Conservation (phyloP, 169 alveolate species). For the Plasmodium falciparum region DNA sequence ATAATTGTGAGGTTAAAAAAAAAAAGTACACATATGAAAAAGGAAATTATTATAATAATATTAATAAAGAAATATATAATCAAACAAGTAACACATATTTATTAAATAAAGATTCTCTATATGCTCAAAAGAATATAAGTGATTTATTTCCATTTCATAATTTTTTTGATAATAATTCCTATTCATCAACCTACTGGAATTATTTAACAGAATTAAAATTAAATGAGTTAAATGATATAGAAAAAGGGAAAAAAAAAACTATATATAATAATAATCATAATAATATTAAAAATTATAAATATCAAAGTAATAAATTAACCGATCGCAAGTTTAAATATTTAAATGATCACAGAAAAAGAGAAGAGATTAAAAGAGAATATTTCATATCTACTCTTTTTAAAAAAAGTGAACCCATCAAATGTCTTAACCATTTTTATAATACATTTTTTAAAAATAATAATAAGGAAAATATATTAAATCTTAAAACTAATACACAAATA, state of each 20-base stretch:
- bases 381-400: slow-evolving; percentile 32
- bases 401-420: slow-evolving; percentile 54
- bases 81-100: not conserved
- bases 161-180: slow-evolving; percentile 61
- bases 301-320: too few species aligned
- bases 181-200: slow-evolving; percentile 32
- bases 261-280: not conserved
- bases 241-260: not conserved
- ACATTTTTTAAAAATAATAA: slow-evolving; percentile 6
- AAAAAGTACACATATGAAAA: not conserved
- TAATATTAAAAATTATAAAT: too few species aligned
- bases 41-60: not conserved
- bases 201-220: slow-evolving; percentile 24
- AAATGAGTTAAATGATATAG: slow-evolving; percentile 24
- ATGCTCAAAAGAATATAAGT: slow-evolving; percentile 62
- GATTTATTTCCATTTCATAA: slow-evolving; percentile 62
- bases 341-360: not conserved
- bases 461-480: too few species aligned
- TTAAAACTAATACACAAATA: too few species aligned
- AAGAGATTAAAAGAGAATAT: slow-evolving; percentile 4
- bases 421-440: slow-evolving; percentile 23
- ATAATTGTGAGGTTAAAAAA: not conserved
- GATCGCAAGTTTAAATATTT: too few species aligned
- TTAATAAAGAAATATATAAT: not conserved
- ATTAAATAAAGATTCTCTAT: slow-evolving; percentile 11